phyloP scores from a whole-genome alignment of 768 basidiomycete species.

The Phlebiopsis gigantea region DNA sequence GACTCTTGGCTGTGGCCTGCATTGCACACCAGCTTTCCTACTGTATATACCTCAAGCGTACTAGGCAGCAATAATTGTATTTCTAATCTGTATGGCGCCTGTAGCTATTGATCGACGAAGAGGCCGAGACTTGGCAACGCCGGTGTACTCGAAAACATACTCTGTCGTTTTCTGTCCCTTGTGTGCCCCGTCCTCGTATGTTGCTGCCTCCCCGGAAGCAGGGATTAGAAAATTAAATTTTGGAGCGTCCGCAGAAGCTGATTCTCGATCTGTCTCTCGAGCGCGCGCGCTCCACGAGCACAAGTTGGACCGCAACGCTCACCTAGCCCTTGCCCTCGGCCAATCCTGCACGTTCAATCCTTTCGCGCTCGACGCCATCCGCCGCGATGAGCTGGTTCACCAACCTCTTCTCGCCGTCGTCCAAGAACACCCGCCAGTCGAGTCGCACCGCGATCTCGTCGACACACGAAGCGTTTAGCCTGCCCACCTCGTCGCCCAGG shows the following conservation, averaged over 20 bases:
- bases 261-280: background rate
- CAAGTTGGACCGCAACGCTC: background rate
- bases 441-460: conserved; percentile 61
- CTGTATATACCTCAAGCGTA: conserved; percentile 2
- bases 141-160: background rate
- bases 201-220: background rate
- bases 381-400: conserved; percentile 66
- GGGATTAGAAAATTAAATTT: background rate
- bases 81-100: background rate
- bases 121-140: background rate
- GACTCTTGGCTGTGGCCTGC: background rate
- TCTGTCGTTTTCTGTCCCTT: background rate
- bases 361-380: background rate
- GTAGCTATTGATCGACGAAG: background rate
- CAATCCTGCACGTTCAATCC: background rate
- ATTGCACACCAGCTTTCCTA: background rate
- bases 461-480: conserved; percentile 85
- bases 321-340: background rate
- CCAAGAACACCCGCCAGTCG: conserved; percentile 39
- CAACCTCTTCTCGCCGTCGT: conserved; percentile 49
- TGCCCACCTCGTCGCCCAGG: conserved; percentile 71
- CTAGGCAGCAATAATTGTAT: conserved; percentile 4
- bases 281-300: conserved; percentile 5
- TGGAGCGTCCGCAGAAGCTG: background rate
- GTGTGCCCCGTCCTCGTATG: background rate